Evolutionary conservation across 345 rosid genomes (phyloP), one percentile per base, ranked within the genome.

Genomic region (Hibiscus trionum): DNA sequence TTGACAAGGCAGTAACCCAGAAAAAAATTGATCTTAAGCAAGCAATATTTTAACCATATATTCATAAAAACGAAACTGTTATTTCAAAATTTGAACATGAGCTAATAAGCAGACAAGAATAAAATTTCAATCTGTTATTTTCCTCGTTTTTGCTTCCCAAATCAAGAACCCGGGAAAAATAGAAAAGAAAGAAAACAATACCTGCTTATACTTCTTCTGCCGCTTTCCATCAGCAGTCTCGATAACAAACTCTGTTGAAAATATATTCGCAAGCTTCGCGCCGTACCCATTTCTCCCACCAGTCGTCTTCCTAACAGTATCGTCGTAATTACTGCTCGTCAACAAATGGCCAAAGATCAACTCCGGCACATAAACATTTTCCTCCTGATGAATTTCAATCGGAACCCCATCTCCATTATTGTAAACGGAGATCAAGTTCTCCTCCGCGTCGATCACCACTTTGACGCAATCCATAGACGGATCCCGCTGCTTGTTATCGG

Each of bases 201-300:
- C 63, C 63, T 91, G 99, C 85, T 96, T 93, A 69, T 96, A 96
- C 79, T 86, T 89, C 78, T 86, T 89, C 78, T 66, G 87, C 10
- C 96, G 76, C 78, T 77, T 88, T 1, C 95, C 97, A 72, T 96
- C 96, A 0, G 98, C 98, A 0, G 99, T 96, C 79, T 96, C 98
- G 0, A 96, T 88, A 8, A 81, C 84, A 77, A 96, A 96, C 82
- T 96, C 93, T 0, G 87, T 89, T 0, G 97, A 93, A 80, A 96
- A 96, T 26, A 93, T 93, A 56, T 96, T 96, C 0, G 99, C 81
- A 6, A 96, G 94, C 88, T 96, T 93, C 2, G 99, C 98, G 7
- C 99, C 99, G 21, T 88, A 93, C 0, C 98, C 98, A 14, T 96
- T 96, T 69, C 99, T 84, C 5, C 98, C 99, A 12, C 99, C 98